These are phyloP conservation scores for Ottelia alismoides DNA, from an alignment of 106 monocot genomes.

Conservation along the genomic window DNA sequence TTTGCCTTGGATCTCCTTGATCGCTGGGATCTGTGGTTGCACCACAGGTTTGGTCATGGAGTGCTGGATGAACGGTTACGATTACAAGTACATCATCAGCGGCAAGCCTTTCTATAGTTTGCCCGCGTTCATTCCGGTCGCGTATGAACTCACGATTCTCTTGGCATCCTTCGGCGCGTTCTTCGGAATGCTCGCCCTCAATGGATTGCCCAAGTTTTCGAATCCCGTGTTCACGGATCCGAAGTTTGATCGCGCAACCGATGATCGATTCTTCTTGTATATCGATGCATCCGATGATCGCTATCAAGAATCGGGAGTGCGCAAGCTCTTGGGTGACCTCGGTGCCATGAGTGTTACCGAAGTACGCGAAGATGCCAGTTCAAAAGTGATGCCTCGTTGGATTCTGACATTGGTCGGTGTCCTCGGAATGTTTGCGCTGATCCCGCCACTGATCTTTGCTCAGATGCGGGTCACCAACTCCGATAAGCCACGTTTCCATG, in stretches of 20 bases:
- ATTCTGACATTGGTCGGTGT: not conserved
- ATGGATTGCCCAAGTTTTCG: not conserved
- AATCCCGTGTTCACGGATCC: not conserved
- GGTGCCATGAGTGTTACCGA: not conserved
- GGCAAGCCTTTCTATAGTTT: not conserved
- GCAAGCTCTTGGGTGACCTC: not conserved
- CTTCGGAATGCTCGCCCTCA: not conserved
- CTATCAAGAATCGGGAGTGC: not conserved
- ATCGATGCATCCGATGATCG: not conserved
- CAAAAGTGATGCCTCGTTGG: not conserved
- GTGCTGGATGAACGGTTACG: not conserved
- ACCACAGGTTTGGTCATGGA: not conserved
- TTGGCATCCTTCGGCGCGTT: not conserved
- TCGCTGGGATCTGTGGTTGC: no score
- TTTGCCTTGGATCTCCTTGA: not conserved
- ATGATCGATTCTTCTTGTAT: not conserved
- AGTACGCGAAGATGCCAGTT: not conserved
- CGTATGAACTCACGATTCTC: not conserved
- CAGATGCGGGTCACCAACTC: not conserved
- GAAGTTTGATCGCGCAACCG: not conserved
- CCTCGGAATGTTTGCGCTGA: not conserved
- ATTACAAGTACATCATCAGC: not conserved
- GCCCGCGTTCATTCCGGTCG: not conserved
- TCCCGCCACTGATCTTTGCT: not conserved
- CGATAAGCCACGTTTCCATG: not conserved